Percentiles rank a stretch among this genome's conserved stretches.
phyloP scores from a whole-genome alignment of 345 rosid genomes.

The Eucalyptus sp. region DNA sequence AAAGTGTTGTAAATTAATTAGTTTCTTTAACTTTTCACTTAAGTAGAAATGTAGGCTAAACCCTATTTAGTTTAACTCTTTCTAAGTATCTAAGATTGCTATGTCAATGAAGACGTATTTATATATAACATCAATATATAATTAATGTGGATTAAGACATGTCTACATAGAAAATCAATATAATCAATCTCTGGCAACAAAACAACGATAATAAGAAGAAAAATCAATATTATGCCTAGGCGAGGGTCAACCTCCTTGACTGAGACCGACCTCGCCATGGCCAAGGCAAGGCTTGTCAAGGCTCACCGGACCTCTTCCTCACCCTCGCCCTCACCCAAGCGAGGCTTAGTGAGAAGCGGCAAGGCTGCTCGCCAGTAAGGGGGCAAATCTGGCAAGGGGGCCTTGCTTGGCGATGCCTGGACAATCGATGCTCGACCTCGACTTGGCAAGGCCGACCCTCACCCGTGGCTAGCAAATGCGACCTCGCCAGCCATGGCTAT shows the following conservation, averaged over 20 bases:
- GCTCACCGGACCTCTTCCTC: too few relatives aligned
- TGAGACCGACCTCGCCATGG: accelerated
- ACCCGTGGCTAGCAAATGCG: too few relatives aligned
- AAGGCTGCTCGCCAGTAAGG: accelerated
- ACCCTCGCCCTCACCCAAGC: too few relatives aligned
- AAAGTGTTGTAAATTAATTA: not conserved
- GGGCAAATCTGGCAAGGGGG: accelerated
- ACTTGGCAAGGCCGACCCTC: too few relatives aligned
- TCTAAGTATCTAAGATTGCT: not conserved
- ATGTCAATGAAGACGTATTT: not conserved
- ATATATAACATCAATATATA: not conserved
- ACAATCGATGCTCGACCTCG: too few relatives aligned
- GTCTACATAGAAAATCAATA: not conserved
- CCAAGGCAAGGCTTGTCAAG: not conserved
- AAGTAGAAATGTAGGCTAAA: not conserved
- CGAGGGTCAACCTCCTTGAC: too few relatives aligned
- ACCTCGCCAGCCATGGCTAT: accelerated
- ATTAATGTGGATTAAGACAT: not conserved
- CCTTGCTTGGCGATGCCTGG: accelerated
- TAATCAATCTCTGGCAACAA: not conserved
- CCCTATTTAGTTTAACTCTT: not conserved
- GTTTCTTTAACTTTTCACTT: not conserved
- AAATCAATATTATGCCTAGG: not conserved
- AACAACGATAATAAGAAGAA: not conserved
- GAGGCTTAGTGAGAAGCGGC: too few relatives aligned